Percentiles rank a stretch among this genome's conserved stretches.
These are phyloP conservation scores for Penicillium sp. DNA, from an alignment of 2,329 filamentous ascomycete genomes.

Conservation along the genomic window DNA sequence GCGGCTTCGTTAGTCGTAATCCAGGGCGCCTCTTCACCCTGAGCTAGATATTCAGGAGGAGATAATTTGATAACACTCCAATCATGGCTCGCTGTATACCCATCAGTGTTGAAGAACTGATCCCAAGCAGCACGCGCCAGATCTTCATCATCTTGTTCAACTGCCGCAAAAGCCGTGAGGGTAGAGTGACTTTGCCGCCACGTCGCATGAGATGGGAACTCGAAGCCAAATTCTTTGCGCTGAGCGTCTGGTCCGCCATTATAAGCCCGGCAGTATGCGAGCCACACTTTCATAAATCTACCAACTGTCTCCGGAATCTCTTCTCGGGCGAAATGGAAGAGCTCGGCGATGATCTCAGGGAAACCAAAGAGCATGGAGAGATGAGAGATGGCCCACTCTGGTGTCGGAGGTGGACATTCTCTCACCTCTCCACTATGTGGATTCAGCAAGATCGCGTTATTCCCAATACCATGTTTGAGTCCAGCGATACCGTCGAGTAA, in stretches of 20 bases:
- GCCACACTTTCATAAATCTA: constrained; percentile 19
- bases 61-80: constrained; percentile 13
- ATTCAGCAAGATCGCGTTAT: constrained; percentile 21
- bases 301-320: constrained; percentile 6
- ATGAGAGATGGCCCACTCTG: constrained; percentile 22
- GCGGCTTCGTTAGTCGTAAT: constrained; percentile 21
- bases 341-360: constrained; percentile 21
- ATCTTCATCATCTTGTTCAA: constrained; percentile 6
- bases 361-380: constrained; percentile 24
- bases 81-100: constrained; percentile 12
- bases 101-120: constrained; percentile 23
- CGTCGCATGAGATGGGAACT: constrained; percentile 20
- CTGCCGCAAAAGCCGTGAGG: constrained; percentile 21
- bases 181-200: constrained; percentile 26
- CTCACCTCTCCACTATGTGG: constrained; percentile 16
- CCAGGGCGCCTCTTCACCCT: constrained; percentile 17
- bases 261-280: constrained; percentile 21
- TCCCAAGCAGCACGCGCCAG: constrained; percentile 18
- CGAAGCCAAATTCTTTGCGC: constrained; percentile 18
- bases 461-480: constrained; percentile 19
- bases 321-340: constrained; percentile 10
- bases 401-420: constrained; percentile 20
- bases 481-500: constrained; percentile 17
- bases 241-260: constrained; percentile 20
- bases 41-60: constrained; percentile 15